Conservation (phyloP, 2,329 filamentous ascomycete species). For the Capronia coronata region DNA sequence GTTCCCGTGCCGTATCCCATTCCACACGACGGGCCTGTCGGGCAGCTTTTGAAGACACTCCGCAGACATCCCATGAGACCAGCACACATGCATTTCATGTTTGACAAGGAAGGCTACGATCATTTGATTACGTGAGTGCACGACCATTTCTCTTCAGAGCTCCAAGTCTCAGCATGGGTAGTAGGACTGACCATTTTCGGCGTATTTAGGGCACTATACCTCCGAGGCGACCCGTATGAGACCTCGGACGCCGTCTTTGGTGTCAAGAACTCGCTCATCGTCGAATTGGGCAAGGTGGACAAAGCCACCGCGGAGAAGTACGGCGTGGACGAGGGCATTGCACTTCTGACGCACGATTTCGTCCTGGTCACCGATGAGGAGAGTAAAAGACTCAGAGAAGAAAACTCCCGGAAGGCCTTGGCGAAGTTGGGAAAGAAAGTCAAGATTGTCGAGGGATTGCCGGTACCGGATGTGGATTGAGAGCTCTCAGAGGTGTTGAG, state of each 20-base stretch:
- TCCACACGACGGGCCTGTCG: constrained; percentile 76
- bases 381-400: constrained; percentile 58
- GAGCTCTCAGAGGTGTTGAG: background rate
- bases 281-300: constrained; percentile 29
- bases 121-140: constrained; percentile 76
- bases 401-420: constrained; percentile 62
- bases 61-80: constrained; percentile 72
- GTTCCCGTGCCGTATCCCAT: constrained; percentile 81
- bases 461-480: constrained; percentile 62
- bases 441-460: constrained; percentile 68
- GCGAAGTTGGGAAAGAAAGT: constrained; percentile 60
- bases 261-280: constrained; percentile 31
- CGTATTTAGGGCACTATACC: constrained; percentile 30
- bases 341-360: constrained; percentile 37
- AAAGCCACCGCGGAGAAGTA: constrained; percentile 29
- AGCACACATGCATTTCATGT: constrained; percentile 83
- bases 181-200: background rate
- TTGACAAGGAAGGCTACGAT: constrained; percentile 71
- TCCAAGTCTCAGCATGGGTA: background rate
- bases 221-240: constrained; percentile 31
- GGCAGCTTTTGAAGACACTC: constrained; percentile 58
- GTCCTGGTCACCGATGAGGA: constrained; percentile 49
- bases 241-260: constrained; percentile 32
- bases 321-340: constrained; percentile 26
- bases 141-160: constrained; percentile 37